These are phyloP conservation scores for Diatrype stigma DNA, from an alignment of 2,329 filamentous ascomycete species.

Conservation along the genomic window DNA sequence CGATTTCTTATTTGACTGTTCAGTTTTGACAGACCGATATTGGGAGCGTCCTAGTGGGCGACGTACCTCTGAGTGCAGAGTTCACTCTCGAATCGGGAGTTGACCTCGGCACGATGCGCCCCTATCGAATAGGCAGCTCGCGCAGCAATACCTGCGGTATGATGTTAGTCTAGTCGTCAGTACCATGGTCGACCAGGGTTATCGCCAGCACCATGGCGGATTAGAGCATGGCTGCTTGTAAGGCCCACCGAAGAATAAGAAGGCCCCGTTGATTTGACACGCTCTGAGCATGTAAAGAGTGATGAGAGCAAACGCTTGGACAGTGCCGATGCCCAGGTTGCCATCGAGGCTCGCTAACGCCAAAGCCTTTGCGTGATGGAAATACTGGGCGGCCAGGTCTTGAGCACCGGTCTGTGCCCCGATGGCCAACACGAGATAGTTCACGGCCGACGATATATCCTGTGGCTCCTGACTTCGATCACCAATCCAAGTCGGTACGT, in stretches of 20 bases:
- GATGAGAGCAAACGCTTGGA: constrained; percentile 47
- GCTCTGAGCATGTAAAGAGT: constrained; percentile 52
- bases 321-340: constrained; percentile 44
- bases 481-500: constrained; percentile 39
- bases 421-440: constrained; percentile 49
- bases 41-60: too few species aligned
- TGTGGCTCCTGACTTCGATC: constrained; percentile 27
- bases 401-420: constrained; percentile 41
- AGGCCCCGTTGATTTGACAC: constrained; percentile 52
- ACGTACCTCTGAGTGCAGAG: constrained; percentile 35
- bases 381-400: constrained; percentile 38
- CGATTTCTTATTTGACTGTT: constrained; percentile 33
- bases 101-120: constrained; percentile 50
- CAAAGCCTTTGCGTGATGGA: constrained; percentile 44
- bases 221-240: too few species aligned
- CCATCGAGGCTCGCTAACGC: constrained; percentile 42
- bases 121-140: constrained; percentile 51
- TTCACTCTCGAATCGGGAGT: constrained; percentile 44
- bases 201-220: too few species aligned
- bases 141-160: constrained; percentile 39
- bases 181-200: too few species aligned
- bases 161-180: background rate
- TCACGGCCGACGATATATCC: constrained; percentile 37
- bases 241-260: constrained; percentile 48
- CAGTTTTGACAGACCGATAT: too few species aligned